Conservation (phyloP, 2,329 filamentous ascomycete species). For the Aphanocladium album region DNA sequence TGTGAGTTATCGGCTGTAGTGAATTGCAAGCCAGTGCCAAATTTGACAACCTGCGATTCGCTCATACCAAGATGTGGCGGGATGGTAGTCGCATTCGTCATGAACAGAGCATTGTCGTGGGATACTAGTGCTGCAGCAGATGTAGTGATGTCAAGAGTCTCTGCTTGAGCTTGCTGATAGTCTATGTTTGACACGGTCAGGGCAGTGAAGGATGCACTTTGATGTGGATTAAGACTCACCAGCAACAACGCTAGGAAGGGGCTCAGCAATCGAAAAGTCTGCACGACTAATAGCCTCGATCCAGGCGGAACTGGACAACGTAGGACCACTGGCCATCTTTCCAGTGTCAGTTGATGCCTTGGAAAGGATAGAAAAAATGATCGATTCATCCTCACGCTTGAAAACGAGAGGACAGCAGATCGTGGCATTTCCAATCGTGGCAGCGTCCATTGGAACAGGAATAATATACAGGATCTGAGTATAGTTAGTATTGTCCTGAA, state of each 20-base stretch:
- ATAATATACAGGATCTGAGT: conserved; percentile 17
- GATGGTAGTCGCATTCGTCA: not conserved
- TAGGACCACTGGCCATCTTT: not conserved
- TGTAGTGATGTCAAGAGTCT: not conserved
- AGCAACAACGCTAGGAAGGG: not conserved
- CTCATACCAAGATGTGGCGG: not conserved
- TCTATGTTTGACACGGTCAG: too few species aligned
- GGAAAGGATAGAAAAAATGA: conserved; percentile 16
- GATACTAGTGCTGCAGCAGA: not conserved
- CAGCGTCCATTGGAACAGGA: conserved; percentile 18
- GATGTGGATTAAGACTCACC: not conserved
- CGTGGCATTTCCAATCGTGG: conserved; percentile 17
- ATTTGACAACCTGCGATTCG: conserved; percentile 2
- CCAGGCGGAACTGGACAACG: not conserved
- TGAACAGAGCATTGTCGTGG: not conserved
- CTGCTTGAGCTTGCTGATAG: too few species aligned
- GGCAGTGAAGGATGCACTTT: too few species aligned
- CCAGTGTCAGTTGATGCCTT: conserved; percentile 14
- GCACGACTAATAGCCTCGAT: not conserved
- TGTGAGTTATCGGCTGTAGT: not conserved
- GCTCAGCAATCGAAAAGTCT: not conserved
- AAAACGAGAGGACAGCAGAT: conserved; percentile 18
- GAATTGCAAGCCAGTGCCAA: conserved; percentile 11
- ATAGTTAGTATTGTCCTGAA: not conserved
- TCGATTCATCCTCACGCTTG: conserved; percentile 12